phyloP scores from a whole-genome alignment of 768 basidiomycete species.

The Collybiopsis luxurians region DNA sequence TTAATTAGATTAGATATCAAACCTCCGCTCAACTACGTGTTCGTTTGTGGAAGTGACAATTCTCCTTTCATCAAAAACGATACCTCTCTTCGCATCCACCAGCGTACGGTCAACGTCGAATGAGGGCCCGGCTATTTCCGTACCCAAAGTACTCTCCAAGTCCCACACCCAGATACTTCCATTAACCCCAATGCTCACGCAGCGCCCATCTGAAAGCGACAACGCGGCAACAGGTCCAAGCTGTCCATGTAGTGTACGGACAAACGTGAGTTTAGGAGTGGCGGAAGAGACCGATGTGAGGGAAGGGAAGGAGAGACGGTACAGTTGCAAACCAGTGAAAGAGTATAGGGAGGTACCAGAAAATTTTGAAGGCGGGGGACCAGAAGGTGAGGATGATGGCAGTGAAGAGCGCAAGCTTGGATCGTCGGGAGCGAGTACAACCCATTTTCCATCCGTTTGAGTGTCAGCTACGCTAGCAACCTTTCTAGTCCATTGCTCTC shows the following conservation, averaged over 20 bases:
- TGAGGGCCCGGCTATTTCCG: constrained; percentile 34
- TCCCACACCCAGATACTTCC: constrained; percentile 88
- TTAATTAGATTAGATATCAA: constrained; percentile 63
- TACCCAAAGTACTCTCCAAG: constrained; percentile 56
- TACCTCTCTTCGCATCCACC: constrained; percentile 35
- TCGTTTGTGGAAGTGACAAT: constrained; percentile 52
- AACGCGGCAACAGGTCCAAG: constrained; percentile 63
- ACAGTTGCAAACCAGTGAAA: constrained; percentile 64
- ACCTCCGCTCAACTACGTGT: constrained; percentile 46
- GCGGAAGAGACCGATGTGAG: constrained; percentile 46
- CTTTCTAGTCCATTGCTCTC: constrained; percentile 79
- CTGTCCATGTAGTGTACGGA: constrained; percentile 71
- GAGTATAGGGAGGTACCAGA: constrained; percentile 38
- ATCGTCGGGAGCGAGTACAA: constrained; percentile 66
- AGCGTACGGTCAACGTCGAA: constrained; percentile 11
- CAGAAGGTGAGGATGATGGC: constrained; percentile 11
- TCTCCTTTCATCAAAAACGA: constrained; percentile 73
- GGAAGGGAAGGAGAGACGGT: constrained; percentile 66
- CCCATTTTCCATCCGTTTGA: constrained; percentile 86
- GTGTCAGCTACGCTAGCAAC: constrained; percentile 66
- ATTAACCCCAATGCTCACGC: constrained; percentile 69
- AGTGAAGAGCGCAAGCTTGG: constrained; percentile 8
- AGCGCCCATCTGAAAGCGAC: constrained; percentile 77
- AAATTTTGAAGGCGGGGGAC: constrained; percentile 20
- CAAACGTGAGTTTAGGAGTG: constrained; percentile 64